phyloP scores from a whole-genome alignment of 2,329 filamentous ascomycete species.

The Monilinia laxa region DNA sequence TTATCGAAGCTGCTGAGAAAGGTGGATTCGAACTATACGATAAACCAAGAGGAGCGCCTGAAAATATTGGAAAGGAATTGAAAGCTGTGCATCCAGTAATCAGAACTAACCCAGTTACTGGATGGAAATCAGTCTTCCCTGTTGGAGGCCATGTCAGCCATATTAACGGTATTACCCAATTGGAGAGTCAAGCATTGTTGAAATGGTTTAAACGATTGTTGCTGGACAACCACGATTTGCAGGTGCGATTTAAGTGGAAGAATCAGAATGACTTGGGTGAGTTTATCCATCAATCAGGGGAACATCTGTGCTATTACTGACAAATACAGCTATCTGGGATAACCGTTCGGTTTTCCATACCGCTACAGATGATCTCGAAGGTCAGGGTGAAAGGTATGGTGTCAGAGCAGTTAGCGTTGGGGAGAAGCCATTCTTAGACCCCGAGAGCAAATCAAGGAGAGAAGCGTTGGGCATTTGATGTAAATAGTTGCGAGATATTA shows the following conservation, averaged over 20 bases:
- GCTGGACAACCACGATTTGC: constrained; percentile 56
- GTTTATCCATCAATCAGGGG: background rate
- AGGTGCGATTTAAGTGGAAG: constrained; percentile 47
- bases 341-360: constrained; percentile 55
- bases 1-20: constrained; percentile 48
- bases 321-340: constrained; percentile 52
- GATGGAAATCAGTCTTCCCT: constrained; percentile 57
- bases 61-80: constrained; percentile 50
- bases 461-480: constrained; percentile 41
- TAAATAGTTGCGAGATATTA: background rate
- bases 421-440: constrained; percentile 52
- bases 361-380: constrained; percentile 54
- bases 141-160: constrained; percentile 51
- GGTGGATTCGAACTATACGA: constrained; percentile 50
- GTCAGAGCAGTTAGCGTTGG: constrained; percentile 51
- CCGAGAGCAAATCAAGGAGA: constrained; percentile 45
- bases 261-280: constrained; percentile 39
- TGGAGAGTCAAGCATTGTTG: constrained; percentile 51
- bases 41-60: constrained; percentile 48
- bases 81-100: constrained; percentile 55
- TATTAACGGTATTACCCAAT: constrained; percentile 52
- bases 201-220: constrained; percentile 53
- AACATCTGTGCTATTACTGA: background rate
- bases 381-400: constrained; percentile 48
- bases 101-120: constrained; percentile 58